Evolutionary conservation across 169 alveolate genomes (phyloP).

Genomic region (Eimeria zaria): DNA sequence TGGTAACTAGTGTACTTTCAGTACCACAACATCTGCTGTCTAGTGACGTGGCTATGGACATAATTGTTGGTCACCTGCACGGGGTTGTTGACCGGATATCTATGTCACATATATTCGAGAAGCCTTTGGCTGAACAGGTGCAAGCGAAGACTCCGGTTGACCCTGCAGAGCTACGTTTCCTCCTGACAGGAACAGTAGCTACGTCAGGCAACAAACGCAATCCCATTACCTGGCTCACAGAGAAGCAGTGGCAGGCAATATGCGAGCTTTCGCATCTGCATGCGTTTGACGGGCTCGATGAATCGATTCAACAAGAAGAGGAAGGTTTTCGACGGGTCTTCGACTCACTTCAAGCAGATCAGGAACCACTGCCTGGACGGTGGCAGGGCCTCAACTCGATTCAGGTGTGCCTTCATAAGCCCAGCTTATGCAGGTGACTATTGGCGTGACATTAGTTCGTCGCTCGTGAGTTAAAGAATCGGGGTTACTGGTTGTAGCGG

Average conservation of each 20-base stretch:
- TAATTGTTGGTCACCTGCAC: neutral
- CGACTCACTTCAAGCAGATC: conserved; percentile 95
- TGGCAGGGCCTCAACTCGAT: conserved; percentile 90
- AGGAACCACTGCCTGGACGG: conserved; percentile 94
- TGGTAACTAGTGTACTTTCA: neutral
- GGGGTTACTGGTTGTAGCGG: neutral
- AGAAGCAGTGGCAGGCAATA: conserved; percentile 95
- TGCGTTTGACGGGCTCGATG: conserved; percentile 93
- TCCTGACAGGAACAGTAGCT: conserved; percentile 96
- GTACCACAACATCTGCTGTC: neutral
- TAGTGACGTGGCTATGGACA: neutral
- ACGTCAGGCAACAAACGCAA: conserved; percentile 90
- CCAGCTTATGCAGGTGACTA: neutral
- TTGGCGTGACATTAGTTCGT: neutral
- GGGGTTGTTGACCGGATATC: neutral
- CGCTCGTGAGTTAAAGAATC: too few species aligned
- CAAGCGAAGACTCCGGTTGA: conserved; percentile 87
- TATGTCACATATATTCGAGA: neutral
- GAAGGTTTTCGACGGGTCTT: conserved; percentile 92
- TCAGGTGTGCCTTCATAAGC: conserved; percentile 87
- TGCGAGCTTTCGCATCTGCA: conserved; percentile 92
- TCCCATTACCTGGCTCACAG: conserved; percentile 96
- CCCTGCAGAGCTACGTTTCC: conserved; percentile 95
- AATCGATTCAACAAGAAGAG: conserved; percentile 90
- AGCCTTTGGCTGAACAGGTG: conserved; percentile 55